phyloP scores from a whole-genome alignment of 1,284 basidiomycete genomes.

The Pseudozyma pruni region DNA sequence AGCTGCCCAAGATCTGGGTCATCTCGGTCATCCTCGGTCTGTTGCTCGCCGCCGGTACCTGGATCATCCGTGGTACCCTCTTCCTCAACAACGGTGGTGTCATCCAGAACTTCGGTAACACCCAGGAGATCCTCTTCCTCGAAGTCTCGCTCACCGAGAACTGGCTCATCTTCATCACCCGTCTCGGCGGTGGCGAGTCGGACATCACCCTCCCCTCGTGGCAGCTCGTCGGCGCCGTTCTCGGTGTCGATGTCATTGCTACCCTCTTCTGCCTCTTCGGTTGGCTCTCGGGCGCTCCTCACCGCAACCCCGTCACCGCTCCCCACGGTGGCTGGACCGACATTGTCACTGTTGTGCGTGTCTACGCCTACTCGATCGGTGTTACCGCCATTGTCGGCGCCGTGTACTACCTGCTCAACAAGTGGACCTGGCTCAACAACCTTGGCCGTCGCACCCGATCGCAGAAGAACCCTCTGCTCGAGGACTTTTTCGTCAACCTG shows the following conservation, averaged over 20 bases:
- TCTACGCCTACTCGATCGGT: conserved; percentile 72
- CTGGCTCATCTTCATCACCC: conserved; percentile 73
- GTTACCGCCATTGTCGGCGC: conserved; percentile 71
- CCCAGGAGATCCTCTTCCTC: conserved; percentile 73
- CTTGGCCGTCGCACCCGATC: conserved; percentile 70
- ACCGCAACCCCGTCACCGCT: conserved; percentile 68
- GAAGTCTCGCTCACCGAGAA: conserved; percentile 74
- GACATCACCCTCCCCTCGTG: conserved; percentile 70
- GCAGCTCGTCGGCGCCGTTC: conserved; percentile 72
- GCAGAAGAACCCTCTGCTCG: conserved; percentile 70
- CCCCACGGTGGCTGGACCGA: conserved; percentile 70
- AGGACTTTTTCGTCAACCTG: conserved; percentile 72
- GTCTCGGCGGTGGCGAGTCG: conserved; percentile 67
- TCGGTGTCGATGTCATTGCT: conserved; percentile 72
- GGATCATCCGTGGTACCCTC: conserved; percentile 72
- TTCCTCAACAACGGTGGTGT: conserved; percentile 71
- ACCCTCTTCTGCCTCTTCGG: conserved; percentile 72
- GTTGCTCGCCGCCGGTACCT: conserved; percentile 71
- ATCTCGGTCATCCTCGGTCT: conserved; percentile 71
- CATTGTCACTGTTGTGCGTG: conserved; percentile 72
- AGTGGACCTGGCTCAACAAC: conserved; percentile 70
- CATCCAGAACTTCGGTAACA: conserved; percentile 72
- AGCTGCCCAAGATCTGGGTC: conserved; percentile 74
- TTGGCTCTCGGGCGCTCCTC: conserved; percentile 71
- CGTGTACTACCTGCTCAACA: conserved; percentile 70